These are phyloP conservation scores for Alternaria gansuensis DNA, from an alignment of 2,329 filamentous ascomycete species.

Conservation along the genomic window DNA sequence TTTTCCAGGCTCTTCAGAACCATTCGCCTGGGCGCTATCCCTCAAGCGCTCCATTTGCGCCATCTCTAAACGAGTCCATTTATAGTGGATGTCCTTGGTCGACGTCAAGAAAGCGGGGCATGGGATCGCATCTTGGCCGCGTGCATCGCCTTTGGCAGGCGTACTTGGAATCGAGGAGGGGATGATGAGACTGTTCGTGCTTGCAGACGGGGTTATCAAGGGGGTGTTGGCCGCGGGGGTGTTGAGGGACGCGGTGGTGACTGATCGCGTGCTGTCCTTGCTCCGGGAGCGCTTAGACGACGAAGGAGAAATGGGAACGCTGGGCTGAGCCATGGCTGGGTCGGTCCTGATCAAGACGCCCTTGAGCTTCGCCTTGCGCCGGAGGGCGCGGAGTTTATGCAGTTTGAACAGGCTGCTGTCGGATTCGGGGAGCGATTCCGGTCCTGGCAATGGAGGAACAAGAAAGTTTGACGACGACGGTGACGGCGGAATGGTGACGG, in stretches of 20 bases:
- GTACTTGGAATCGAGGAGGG: conserved; percentile 29
- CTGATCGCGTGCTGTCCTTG: conserved; percentile 50
- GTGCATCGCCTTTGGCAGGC: conserved; percentile 22
- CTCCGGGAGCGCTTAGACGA: conserved; percentile 54
- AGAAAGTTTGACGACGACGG: conserved; percentile 29
- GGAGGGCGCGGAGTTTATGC: conserved; percentile 53
- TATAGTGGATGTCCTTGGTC: conserved; percentile 64
- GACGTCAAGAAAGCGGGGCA: conserved; percentile 65
- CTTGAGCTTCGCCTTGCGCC: conserved; percentile 53
- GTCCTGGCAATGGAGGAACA: conserved; percentile 27
- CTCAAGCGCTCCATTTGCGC: conserved; percentile 64
- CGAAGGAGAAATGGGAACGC: conserved; percentile 46
- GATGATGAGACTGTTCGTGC: conserved; percentile 47
- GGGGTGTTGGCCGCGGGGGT: conserved; percentile 40
- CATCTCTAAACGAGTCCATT: conserved; percentile 70
- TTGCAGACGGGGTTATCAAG: conserved; percentile 42
- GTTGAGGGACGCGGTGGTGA: conserved; percentile 38
- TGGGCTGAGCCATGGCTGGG: conserved; percentile 39
- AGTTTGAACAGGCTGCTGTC: conserved; percentile 43
- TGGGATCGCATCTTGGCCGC: conserved; percentile 34
- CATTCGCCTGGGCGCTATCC: conserved; percentile 52
- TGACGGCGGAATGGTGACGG: no score
- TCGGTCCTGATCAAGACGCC: conserved; percentile 38
- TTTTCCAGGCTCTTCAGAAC: conserved; percentile 58
- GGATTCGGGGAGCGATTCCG: conserved; percentile 22